Percentiles rank a stretch among this genome's conserved stretches.
These are phyloP conservation scores for Abrus precatorius DNA, from an alignment of 306 rosid species.

Conservation along the genomic window DNA sequence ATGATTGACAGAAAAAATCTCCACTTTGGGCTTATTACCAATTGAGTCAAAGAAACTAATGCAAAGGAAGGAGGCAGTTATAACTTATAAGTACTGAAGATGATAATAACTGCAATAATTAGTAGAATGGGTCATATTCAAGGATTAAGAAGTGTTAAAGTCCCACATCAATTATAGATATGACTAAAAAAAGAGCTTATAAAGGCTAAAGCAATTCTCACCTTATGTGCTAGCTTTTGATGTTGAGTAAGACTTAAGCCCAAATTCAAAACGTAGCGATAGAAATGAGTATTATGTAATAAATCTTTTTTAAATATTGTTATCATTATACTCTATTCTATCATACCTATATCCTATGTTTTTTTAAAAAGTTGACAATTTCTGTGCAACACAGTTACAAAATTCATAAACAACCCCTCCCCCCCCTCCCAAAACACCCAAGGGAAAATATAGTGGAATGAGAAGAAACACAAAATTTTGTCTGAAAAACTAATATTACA, in stretches of 20 bases:
- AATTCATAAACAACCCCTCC: not conserved
- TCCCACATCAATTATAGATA: too few species aligned
- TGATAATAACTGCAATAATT: conserved; percentile 5
- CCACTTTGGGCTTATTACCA: conserved; percentile 20
- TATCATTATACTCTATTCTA: not conserved
- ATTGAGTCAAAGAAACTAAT: conserved; percentile 24
- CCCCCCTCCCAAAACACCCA: too few species aligned
- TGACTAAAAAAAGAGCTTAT: too few species aligned
- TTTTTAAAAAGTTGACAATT: conserved; percentile 2
- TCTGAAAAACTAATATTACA: conserved; percentile 5
- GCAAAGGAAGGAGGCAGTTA: not conserved
- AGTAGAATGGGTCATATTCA: not conserved
- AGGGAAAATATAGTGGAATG: not conserved
- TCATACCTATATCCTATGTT: not conserved
- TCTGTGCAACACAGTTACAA: not conserved
- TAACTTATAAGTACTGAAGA: not conserved
- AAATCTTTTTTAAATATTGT: not conserved
- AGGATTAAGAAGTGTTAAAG: not conserved
- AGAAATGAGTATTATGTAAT: conserved; percentile 6
- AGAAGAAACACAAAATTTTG: conserved; percentile 27
- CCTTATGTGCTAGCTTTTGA: too few species aligned
- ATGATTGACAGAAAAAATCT: conserved; percentile 1
- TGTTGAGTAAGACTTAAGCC: too few species aligned
- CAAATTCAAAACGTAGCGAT: too few species aligned
- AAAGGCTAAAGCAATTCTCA: too few species aligned